phyloP scores from a whole-genome alignment of 2,329 filamentous ascomycete genomes.

The Hymenoscyphus salicellus region DNA sequence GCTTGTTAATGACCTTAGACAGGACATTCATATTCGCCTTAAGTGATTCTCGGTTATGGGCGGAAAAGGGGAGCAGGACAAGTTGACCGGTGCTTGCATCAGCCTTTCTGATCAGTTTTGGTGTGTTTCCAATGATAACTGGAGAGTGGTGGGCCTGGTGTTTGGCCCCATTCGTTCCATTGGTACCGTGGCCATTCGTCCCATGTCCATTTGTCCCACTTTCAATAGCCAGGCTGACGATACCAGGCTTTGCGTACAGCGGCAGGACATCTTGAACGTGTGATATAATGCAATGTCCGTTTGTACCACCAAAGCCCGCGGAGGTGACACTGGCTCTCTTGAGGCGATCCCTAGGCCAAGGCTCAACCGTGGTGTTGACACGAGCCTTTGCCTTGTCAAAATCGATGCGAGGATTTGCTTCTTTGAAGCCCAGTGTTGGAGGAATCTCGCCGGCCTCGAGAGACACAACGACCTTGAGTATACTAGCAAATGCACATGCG shows the following conservation, averaged over 20 bases:
- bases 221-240: slow-evolving; percentile 18
- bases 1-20: neutral
- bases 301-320: slow-evolving; percentile 23
- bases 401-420: slow-evolving; percentile 5
- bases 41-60: slow-evolving; percentile 27
- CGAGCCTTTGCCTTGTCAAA: neutral
- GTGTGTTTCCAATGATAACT: too few species aligned
- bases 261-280: neutral
- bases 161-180: neutral
- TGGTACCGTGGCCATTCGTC: neutral
- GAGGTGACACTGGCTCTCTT: slow-evolving; percentile 43
- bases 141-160: too few species aligned
- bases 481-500: slow-evolving; percentile 18
- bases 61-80: slow-evolving; percentile 8
- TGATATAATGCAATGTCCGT: neutral
- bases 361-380: slow-evolving; percentile 20
- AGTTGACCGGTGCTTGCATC: neutral
- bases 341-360: slow-evolving; percentile 35
- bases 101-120: too few species aligned
- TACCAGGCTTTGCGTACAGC: slow-evolving; percentile 12
- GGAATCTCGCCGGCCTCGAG: slow-evolving; percentile 19
- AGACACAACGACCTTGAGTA: slow-evolving; percentile 26
- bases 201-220: slow-evolving; percentile 17
- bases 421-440: neutral
- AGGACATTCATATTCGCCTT: slow-evolving; percentile 11